phyloP scores from a whole-genome alignment of 78 protist genomes.

The Tieghemostelium lacteum region DNA sequence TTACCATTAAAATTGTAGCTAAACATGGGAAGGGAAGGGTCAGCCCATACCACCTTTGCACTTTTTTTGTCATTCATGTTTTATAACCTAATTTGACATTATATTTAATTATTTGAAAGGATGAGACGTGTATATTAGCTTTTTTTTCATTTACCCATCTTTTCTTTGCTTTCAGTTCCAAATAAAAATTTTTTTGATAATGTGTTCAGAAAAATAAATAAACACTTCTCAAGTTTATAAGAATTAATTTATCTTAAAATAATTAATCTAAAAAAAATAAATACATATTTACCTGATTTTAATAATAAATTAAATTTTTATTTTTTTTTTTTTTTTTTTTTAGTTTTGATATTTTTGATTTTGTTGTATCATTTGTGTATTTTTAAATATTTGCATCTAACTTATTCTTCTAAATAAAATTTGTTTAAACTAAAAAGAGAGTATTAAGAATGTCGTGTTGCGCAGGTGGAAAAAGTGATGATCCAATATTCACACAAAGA shows the following conservation, averaged over 20 bases:
- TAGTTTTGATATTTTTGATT: neutral
- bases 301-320: neutral
- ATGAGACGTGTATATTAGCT: too few species aligned
- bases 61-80: too few species aligned
- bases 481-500: conserved; percentile 30
- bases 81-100: too few species aligned
- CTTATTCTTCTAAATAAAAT: neutral
- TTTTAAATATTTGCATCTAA: neutral
- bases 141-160: too few species aligned
- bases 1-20: too few species aligned
- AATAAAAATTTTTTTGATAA: neutral
- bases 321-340: conserved; percentile 10
- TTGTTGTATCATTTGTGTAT: neutral
- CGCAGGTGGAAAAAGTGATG: conserved; percentile 5
- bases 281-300: neutral
- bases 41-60: too few species aligned
- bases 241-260: neutral
- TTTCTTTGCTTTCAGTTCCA: neutral
- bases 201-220: neutral
- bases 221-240: neutral
- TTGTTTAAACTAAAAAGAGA: neutral
- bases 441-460: conserved; percentile 46
- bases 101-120: too few species aligned
- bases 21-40: too few species aligned
- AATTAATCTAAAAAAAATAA: neutral